Evolutionary conservation across 306 rosid species (phyloP).

Genomic region (Mucuna pruriens): DNA sequence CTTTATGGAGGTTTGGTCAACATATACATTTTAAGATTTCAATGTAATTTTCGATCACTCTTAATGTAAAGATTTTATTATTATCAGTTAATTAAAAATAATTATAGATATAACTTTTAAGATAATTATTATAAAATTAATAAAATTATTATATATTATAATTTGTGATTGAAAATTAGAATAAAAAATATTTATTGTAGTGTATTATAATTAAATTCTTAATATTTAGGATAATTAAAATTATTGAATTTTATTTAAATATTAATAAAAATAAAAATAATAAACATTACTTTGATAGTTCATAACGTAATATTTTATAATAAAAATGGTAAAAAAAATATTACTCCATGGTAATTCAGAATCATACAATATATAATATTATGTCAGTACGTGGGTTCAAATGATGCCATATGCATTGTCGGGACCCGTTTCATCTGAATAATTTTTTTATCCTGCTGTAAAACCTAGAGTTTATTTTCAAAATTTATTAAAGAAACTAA

Average conservation of each 20-base stretch:
- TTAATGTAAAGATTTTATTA: not conserved
- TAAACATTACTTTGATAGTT: no score
- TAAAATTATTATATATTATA: no score
- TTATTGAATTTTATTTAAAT: not conserved
- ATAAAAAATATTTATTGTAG: no score
- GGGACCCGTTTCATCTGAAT: not conserved
- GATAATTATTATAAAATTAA: no score
- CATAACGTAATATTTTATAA: not conserved
- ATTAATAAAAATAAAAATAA: not conserved
- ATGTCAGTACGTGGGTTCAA: not conserved
- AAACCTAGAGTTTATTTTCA: not conserved
- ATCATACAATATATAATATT: not conserved
- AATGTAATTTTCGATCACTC: no score
- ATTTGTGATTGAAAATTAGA: no score
- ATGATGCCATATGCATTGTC: not conserved
- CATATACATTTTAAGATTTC: not conserved
- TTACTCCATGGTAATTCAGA: not conserved
- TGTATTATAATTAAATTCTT: no score
- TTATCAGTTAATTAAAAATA: not conserved
- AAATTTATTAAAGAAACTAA: not conserved
- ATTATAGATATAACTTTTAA: not conserved
- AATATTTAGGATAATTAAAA: not conserved
- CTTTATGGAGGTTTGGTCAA: not conserved
- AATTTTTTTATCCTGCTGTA: not conserved
- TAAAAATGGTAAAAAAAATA: not conserved